These are phyloP conservation scores for Venturia oleaginea DNA, from an alignment of 2,329 filamentous ascomycete species.

Conservation along the genomic window DNA sequence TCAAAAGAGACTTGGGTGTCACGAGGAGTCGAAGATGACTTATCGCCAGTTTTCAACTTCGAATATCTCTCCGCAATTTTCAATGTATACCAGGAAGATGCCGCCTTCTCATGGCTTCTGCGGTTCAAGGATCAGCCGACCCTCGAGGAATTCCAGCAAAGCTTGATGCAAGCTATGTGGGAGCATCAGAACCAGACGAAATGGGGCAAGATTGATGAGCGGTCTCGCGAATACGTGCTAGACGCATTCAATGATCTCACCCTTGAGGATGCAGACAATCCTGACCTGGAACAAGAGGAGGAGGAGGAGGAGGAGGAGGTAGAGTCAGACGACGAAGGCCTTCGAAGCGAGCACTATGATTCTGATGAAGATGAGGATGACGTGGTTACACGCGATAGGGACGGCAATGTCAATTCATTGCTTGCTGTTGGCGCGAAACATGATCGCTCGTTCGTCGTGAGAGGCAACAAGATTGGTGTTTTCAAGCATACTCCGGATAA, in stretches of 20 bases:
- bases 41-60: constrained; percentile 98
- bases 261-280: constrained; percentile 68
- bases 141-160: constrained; percentile 82
- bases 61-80: constrained; percentile 99
- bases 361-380: constrained; percentile 74
- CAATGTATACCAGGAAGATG: constrained; percentile 85
- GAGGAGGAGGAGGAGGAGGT: constrained; percentile 48
- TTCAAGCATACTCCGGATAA: constrained; percentile 96
- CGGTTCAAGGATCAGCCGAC: constrained; percentile 78
- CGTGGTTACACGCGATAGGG: constrained; percentile 55
- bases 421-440: constrained; percentile 95
- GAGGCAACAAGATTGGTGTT: constrained; percentile 95
- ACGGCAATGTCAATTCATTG: constrained; percentile 84
- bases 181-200: constrained; percentile 91
- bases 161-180: constrained; percentile 92
- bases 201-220: constrained; percentile 87
- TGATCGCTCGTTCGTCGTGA: constrained; percentile 92
- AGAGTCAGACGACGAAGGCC: constrained; percentile 51
- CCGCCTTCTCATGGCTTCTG: constrained; percentile 90
- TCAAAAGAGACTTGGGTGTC: constrained; percentile 76
- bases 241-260: constrained; percentile 92
- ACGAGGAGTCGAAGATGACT: constrained; percentile 75
- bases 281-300: constrained; percentile 44
- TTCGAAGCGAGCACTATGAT: constrained; percentile 65
- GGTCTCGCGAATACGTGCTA: constrained; percentile 86